phyloP scores from a whole-genome alignment of 2,329 filamentous ascomycete species.

The Diaporthe citrichinensis region DNA sequence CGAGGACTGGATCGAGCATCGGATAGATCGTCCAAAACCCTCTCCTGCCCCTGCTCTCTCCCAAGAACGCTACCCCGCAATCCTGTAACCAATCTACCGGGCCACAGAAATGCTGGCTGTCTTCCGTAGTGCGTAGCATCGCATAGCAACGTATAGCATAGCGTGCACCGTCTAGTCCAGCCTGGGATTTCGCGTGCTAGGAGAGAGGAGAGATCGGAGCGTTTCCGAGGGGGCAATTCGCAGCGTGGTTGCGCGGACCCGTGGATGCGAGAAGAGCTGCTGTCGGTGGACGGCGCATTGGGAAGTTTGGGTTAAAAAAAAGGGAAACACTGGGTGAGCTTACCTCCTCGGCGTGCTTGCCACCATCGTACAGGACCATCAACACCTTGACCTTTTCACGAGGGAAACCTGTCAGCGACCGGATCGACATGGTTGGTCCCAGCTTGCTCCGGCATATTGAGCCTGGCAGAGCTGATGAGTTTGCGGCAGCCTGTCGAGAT shows the following conservation, averaged over 20 bases:
- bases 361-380: conserved; percentile 92
- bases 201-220: neutral
- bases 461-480: conserved; percentile 22
- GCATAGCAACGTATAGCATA: neutral
- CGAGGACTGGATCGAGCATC: neutral
- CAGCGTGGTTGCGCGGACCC: neutral
- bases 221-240: neutral
- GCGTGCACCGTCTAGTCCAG: neutral
- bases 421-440: conserved; percentile 63
- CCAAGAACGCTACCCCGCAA: conserved; percentile 34
- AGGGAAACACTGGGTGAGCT: conserved; percentile 46
- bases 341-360: conserved; percentile 89
- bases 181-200: neutral
- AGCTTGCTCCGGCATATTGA: conserved; percentile 39
- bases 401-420: conserved; percentile 65
- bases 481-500: conserved; percentile 40
- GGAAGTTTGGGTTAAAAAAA: conserved; percentile 21
- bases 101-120: conserved; percentile 20
- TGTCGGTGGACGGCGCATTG: conserved; percentile 24
- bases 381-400: conserved; percentile 91
- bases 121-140: neutral
- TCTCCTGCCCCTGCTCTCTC: conserved; percentile 15
- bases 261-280: conserved; percentile 1
- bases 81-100: conserved; percentile 31
- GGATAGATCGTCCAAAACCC: conserved; percentile 9